Conservation (phyloP, 768 basidiomycete species). For the Lactifluus rugatus region DNA sequence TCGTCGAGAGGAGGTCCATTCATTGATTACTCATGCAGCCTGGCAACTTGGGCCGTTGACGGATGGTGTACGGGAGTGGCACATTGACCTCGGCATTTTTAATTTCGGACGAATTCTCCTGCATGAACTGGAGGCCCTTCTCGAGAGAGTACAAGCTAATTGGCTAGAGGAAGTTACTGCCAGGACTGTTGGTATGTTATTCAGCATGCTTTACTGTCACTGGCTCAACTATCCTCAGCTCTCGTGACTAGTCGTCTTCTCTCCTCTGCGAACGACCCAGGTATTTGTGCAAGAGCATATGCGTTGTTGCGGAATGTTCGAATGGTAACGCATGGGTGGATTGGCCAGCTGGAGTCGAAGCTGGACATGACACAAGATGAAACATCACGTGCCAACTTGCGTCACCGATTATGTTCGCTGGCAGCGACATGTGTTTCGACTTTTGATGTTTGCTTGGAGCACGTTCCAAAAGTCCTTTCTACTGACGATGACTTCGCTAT, state of each 20-base stretch:
- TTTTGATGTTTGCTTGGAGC: not conserved
- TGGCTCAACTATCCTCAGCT: not conserved
- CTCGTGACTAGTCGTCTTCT: not conserved
- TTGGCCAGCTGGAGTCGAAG: not conserved
- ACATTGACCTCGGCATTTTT: not conserved
- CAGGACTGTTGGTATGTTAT: not conserved
- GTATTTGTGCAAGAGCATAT: not conserved
- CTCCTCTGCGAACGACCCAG: not conserved
- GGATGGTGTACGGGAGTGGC: not conserved
- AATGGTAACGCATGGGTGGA: not conserved
- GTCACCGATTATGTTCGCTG: not conserved
- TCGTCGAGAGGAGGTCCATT: not conserved
- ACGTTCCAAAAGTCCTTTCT: not conserved
- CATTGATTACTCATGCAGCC: not conserved
- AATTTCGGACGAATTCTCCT: not conserved
- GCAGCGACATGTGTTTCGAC: not conserved
- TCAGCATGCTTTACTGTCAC: not conserved
- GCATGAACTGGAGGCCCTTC: not conserved
- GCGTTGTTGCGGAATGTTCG: not conserved
- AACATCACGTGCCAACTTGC: not conserved
- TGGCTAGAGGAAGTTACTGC: not conserved
- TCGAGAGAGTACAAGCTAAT: not conserved
- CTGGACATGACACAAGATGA: not conserved
- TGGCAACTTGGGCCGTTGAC: not conserved
- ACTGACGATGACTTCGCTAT: not conserved